Conservation (phyloP, 305 asterid genomes). For the Coffea humblotiana region DNA sequence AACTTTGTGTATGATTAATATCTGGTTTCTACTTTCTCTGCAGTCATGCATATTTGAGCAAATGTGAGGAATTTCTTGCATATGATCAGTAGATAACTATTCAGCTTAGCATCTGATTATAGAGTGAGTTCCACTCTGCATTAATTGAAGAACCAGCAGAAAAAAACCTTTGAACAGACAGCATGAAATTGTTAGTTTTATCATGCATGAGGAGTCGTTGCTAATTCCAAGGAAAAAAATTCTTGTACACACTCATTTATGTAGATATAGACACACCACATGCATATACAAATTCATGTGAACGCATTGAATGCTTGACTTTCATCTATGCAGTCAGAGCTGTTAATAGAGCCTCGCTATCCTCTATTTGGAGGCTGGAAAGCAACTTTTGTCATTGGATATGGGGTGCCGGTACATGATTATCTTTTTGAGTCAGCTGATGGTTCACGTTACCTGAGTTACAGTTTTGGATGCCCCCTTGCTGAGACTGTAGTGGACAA, state of each 20-base stretch:
- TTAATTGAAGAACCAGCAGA: neutral
- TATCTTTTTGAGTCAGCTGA: constrained; percentile 78
- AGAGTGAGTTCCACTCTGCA: neutral
- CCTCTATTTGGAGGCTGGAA: constrained; percentile 99
- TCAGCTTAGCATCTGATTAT: neutral
- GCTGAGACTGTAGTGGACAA: constrained; percentile 82
- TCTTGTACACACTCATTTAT: too few species aligned
- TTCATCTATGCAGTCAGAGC: constrained; percentile 67
- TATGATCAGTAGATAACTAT: neutral
- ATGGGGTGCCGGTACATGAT: constrained; percentile 87
- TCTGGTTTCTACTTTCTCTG: neutral
- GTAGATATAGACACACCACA: neutral
- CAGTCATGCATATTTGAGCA: neutral
- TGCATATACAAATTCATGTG: neutral
- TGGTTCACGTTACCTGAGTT: constrained; percentile 84
- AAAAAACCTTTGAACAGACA: neutral
- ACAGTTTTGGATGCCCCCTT: constrained; percentile 89
- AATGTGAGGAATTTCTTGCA: neutral
- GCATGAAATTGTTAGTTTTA: neutral
- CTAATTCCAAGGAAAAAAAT: neutral
- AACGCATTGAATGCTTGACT: neutral
- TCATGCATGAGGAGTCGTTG: too few species aligned
- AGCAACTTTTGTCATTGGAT: constrained; percentile 86
- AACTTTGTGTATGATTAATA: neutral
- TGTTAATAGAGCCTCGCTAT: constrained; percentile 89